Base-by-base conservation (phyloP, 1,284 basidiomycete species). In the Trichosporon faecale region DNA sequence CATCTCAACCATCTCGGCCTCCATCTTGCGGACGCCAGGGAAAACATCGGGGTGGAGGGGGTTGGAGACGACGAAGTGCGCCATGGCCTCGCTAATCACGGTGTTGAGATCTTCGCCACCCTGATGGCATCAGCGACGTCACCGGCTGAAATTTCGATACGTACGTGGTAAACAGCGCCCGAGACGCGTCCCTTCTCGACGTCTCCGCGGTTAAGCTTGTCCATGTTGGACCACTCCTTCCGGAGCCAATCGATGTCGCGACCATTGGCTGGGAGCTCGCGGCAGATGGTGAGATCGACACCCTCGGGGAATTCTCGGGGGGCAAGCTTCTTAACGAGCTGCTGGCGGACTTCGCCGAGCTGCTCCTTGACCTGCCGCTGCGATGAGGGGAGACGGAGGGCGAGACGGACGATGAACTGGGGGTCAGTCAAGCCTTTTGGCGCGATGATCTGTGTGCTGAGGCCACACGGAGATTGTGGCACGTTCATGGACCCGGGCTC, bases 31-130 rank as follows among this genome's bases (percentile, higher is more conserved):
- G 5, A 98, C 86, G 0, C 86, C 85, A 0, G 96, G 95, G 85
- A 99, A 98, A 40, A 97, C 91, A 73, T 97, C 95, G 0, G 96
- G 95, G 78, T 98, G 96, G 2, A 98, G 86, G 1, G 96, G 95
- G 78, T 98, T 98, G 31, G 92, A 74, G 9, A 82, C 74, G 31
- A 83, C 69, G 67, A 84, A 85, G 71, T 78, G 79, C 35, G 78
- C 77, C 71, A 84, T 84, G 8, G 85, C 84, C 21, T 84, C 78
- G 61, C 73, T 77, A 75, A 84, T 85, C 60, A 85, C 74, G 8
- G 72, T 70, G 70, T 89, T 89, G 75, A 95, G 85, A 65, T 95
- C 93, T 12, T 91, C 88, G 5, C 92, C 93, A 14, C 94, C 94
- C 79, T 95, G 90, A 55, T 44, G 52, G 52, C 57, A 61, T 61